Base-by-base conservation (phyloP, 164 flowering plant genomes). In the Platanus orientalis region DNA sequence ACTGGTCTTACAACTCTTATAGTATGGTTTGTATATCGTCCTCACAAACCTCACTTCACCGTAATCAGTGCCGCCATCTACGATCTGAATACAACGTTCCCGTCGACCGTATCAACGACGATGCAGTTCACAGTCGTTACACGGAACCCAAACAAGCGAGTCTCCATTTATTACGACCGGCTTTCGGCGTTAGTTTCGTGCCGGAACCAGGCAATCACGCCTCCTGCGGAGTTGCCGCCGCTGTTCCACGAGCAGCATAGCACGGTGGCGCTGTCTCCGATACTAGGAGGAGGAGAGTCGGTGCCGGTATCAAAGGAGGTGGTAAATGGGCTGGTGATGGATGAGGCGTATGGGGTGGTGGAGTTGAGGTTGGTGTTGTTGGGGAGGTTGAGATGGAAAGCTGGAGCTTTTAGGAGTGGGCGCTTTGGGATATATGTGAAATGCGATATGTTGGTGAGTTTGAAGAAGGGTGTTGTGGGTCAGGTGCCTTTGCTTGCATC, bases 351-450 rank as follows among this genome's bases (percentile, higher is more conserved):
- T 50, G 98, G 98, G 26, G 83, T 83, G 62, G 82, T 88, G 69
- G 73, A 68, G 11, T 21, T 92, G 73, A 83, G 85, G 68, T 56
- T 88, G 71, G 86, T 79, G 54, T 7, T 89, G 61, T 14, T 64
- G 65, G 98, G 98, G 72, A 76, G 80, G 71, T 16, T 89, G 66
- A 82, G 83, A 55, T 92, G 83, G 79, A 88, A 80, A 57, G 86
- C 81, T 3, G 98, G 88, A 1, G 75, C 73, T 0, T 68, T 84
- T 5, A 80, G 24, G 73, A 80, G 77, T 14, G 72, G 57, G 48
- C 75, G 57, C 24, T 75, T 81, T 60, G 80, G 82, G 24, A 44
- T 92, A 7, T 74, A 78, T 57, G 90, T 86, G 29, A 80, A 56
- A 45, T 92, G 98, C 61, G 96, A 92, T 66, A 61, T 89, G 59